Conservation (phyloP, 1,284 basidiomycete species). For the Puccinia triticina region DNA sequence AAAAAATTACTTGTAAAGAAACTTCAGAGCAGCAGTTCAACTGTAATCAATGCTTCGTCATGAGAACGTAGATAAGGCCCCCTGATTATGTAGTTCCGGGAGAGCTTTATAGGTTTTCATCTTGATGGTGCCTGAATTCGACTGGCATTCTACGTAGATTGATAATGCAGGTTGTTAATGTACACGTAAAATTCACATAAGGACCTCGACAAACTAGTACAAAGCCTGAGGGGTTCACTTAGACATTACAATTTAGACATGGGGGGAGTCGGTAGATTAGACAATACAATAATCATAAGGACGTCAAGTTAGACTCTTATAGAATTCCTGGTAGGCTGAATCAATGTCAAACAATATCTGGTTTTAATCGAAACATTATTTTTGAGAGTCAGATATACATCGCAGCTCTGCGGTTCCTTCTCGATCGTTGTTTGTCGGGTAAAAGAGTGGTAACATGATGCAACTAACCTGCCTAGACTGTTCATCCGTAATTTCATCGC, state of each 20-base stretch:
- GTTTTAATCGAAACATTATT: background rate
- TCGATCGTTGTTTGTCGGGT: background rate
- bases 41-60: background rate
- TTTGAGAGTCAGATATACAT: background rate
- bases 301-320: slow-evolving; percentile 71
- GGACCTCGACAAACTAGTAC: background rate
- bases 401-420: too few species aligned
- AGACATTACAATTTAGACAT: background rate
- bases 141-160: background rate
- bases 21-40: background rate
- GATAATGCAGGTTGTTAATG: background rate
- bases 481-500: slow-evolving; percentile 93
- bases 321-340: slow-evolving; percentile 94
- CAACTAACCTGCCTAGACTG: slow-evolving; percentile 80
- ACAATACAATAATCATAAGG: background rate
- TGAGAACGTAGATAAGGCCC: background rate
- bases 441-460: background rate
- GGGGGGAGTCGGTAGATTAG: background rate
- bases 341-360: slow-evolving; percentile 96
- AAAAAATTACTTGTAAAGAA: background rate
- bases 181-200: background rate
- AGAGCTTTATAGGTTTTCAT: background rate
- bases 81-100: too few species aligned
- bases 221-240: background rate
- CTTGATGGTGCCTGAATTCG: background rate